A percentile compares a stretch with the other conserved stretches of the same genome.
These are phyloP conservation scores for Corinectria fuckeliana DNA, from an alignment of 2,329 filamentous ascomycete species.

Conservation along the genomic window DNA sequence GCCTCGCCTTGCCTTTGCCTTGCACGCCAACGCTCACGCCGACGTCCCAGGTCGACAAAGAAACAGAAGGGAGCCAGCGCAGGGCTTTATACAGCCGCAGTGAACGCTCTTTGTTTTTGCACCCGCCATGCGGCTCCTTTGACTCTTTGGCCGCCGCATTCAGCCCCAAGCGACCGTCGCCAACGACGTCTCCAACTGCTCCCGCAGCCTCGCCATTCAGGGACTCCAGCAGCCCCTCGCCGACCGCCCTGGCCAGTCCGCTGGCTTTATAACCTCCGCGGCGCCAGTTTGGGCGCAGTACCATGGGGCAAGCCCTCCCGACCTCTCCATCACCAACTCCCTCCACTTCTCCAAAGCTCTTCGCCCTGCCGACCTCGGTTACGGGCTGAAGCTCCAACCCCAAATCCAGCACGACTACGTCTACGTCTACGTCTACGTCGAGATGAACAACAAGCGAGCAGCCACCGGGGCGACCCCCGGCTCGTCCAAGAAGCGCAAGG, in stretches of 20 bases:
- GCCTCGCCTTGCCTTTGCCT: neutral
- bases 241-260: neutral
- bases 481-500: constrained; percentile 55
- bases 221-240: neutral
- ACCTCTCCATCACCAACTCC: constrained; percentile 36
- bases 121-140: constrained; percentile 38
- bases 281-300: constrained; percentile 29
- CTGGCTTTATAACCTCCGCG: constrained; percentile 18
- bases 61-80: constrained; percentile 12
- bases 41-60: constrained; percentile 4
- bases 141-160: constrained; percentile 34
- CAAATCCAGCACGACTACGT: neutral
- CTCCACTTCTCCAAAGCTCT: constrained; percentile 10
- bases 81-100: constrained; percentile 11
- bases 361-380: constrained; percentile 10
- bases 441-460: constrained; percentile 43
- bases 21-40: neutral
- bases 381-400: constrained; percentile 5
- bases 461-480: constrained; percentile 27
- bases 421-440: neutral
- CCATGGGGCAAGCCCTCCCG: constrained; percentile 22
- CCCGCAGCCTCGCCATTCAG: constrained; percentile 21
- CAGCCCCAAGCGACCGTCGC: constrained; percentile 35
- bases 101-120: constrained; percentile 8
- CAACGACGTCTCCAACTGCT: constrained; percentile 23